These are phyloP conservation scores for Xylariales sp. DNA, from an alignment of 2,329 filamentous ascomycete genomes.

Conservation along the genomic window DNA sequence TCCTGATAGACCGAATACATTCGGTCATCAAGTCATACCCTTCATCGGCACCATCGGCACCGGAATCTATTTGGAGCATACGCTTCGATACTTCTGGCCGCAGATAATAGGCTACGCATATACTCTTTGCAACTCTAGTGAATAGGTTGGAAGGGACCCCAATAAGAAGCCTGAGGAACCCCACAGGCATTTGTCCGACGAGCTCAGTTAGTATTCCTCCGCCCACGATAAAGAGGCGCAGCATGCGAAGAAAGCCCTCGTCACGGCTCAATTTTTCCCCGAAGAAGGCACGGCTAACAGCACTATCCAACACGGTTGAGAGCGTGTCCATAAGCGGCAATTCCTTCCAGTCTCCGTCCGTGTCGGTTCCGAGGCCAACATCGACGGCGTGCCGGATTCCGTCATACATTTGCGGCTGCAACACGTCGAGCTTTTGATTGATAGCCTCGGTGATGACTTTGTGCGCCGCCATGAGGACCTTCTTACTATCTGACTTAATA, in stretches of 20 bases:
- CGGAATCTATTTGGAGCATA: conserved; percentile 1
- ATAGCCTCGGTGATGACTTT: conserved; percentile 15
- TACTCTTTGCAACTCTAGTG: not conserved
- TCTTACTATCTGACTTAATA: not conserved
- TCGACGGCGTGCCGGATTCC: conserved; percentile 8
- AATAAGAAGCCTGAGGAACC: conserved; percentile 11
- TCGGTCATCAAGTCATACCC: conserved; percentile 12
- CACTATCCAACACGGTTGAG: conserved; percentile 1
- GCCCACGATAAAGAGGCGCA: conserved; percentile 14
- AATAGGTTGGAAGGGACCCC: conserved; percentile 12
- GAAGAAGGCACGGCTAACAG: conserved; percentile 13
- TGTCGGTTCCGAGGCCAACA: not conserved
- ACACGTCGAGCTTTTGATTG: conserved; percentile 7
- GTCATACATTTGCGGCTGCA: conserved; percentile 18
- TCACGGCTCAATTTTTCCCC: conserved; percentile 9
- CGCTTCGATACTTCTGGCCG: conserved; percentile 6
- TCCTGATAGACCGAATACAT: conserved; percentile 11
- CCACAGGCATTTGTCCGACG: conserved; percentile 10
- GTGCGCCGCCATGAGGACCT: conserved; percentile 11
- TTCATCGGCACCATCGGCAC: conserved; percentile 2
- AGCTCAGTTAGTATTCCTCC: conserved; percentile 16
- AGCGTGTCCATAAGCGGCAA: conserved; percentile 14
- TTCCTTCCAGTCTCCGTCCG: conserved; percentile 3
- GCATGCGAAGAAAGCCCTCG: not conserved
- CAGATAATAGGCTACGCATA: conserved; percentile 13